Evolutionary conservation across 1,284 basidiomycete species (phyloP), one percentile per base, ranked within the genome.

Genomic region (Apiotrichum laibachii): DNA sequence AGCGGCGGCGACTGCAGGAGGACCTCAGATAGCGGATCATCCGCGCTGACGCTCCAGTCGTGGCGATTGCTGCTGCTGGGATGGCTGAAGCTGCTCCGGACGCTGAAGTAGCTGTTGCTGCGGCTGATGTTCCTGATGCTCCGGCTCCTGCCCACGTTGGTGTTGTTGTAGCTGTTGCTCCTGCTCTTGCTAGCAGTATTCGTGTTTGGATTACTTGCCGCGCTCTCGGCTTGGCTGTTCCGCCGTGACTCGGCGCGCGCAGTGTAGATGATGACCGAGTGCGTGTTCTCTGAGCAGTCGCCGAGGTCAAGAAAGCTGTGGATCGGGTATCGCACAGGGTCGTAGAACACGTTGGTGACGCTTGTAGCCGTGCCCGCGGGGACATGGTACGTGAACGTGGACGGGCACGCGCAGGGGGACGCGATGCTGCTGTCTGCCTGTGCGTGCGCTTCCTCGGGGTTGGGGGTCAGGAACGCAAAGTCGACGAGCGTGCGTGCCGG

Each of bases 251-350:
- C 37, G 22, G 40, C 4, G 0, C 42, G 40, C 22, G 51, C 39
- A 21, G 40, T 53, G 51, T 53, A 53, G 31, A 43, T 53, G 51
- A 53, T 53, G 10, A 53, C 42, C 13, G 51, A 42, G n/a, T 53
- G 51, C 12, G 39, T 44, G 10, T 2, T 44, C 31, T 53, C 51
- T 2, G 42, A 42, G n/a, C 51, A 53, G 26, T 44, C 18, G 31
- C 51, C 51, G 31, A 53, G 42, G 13, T 53, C 42, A 31, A 53
- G 42, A 19, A 53, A 53, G 31, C 42, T 44, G 51, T 53, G 51
- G 26, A 53, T 33, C 22, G 51, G 51, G 7, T 44, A n/a, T 3
- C 37, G n/a, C 21, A 18, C 22, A 1, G 51, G 40, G 51, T 43
- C 40, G 42, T 53, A 53, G 6, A 53, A 21, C 15, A 53, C 51